Conservation (phyloP, 2,329 filamentous ascomycete genomes). For the Verticillium longisporum region DNA sequence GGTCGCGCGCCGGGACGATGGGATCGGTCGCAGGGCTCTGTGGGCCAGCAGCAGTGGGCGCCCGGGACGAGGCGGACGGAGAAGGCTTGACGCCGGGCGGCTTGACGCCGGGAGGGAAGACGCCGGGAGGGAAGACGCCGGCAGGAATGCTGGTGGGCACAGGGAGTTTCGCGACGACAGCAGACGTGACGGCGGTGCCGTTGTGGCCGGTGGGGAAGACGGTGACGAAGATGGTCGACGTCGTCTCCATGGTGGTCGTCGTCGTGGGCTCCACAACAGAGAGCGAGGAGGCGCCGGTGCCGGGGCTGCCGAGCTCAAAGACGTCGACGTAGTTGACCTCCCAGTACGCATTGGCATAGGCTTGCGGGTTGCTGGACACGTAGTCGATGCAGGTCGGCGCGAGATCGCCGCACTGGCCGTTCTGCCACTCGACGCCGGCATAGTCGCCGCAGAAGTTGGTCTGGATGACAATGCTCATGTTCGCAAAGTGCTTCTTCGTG, state of each 20-base stretch:
- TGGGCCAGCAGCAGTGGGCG: conserved; percentile 1
- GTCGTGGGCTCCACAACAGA: conserved; percentile 16
- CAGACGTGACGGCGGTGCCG: conserved; percentile 3
- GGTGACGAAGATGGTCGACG: conserved; percentile 19
- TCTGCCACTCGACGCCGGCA: conserved; percentile 45
- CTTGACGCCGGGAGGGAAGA: not conserved
- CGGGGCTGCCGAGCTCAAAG: conserved; percentile 23
- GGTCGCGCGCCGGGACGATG: conserved; percentile 8
- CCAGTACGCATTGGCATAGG: conserved; percentile 38
- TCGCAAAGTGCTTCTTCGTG: conserved; percentile 56
- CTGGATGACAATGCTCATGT: conserved; percentile 67
- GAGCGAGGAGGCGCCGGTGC: conserved; percentile 1
- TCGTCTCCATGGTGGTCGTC: conserved; percentile 17
- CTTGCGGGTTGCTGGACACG: conserved; percentile 36
- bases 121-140: conserved; percentile 4
- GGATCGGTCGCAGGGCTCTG: conserved; percentile 7
- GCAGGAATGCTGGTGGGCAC: not conserved
- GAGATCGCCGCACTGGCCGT: conserved; percentile 29
- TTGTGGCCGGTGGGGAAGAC: conserved; percentile 11
- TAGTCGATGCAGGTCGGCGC: conserved; percentile 38
- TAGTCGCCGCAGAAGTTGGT: conserved; percentile 76
- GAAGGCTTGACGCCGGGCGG: too few relatives aligned
- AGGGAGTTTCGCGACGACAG: not conserved
- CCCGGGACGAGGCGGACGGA: not conserved
- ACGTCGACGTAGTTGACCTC: conserved; percentile 49